Conservation (phyloP, 345 rosid species). For the Physaria fendleri region DNA sequence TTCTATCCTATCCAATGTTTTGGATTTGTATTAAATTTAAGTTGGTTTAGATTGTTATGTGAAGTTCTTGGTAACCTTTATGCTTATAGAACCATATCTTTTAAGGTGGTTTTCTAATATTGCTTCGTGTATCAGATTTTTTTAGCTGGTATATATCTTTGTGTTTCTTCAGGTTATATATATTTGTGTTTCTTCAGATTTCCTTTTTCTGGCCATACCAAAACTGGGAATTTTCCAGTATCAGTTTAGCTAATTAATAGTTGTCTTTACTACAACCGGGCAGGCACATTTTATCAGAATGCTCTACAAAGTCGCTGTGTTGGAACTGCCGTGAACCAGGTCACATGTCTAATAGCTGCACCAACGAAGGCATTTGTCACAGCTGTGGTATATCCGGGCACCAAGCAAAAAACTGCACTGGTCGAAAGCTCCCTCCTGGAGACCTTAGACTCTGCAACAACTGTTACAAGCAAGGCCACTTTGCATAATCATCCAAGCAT, state of each 20-base stretch:
- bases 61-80: not conserved
- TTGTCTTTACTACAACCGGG: not conserved
- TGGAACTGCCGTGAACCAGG: constrained; percentile 92
- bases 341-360: constrained; percentile 68
- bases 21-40: not conserved
- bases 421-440: constrained; percentile 63
- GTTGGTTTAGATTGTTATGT: not conserved
- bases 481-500: too few relatives aligned
- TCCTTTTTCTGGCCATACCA: not conserved
- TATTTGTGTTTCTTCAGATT: not conserved
- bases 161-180: too few relatives aligned
- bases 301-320: constrained; percentile 70
- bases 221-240: not conserved
- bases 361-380: constrained; percentile 86
- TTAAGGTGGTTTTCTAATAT: not conserved
- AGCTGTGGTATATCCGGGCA: constrained; percentile 89
- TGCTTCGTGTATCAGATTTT: not conserved
- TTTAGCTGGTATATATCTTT: not conserved
- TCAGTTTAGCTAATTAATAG: not conserved
- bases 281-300: constrained; percentile 78
- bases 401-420: constrained; percentile 73
- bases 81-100: not conserved
- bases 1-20: not conserved
- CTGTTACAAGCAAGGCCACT: constrained; percentile 85
- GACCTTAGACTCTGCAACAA: constrained; percentile 82